Percentiles rank a stretch among this genome's conserved stretches.
Evolutionary conservation across 2,329 filamentous ascomycete genomes (phyloP).

Genomic region (Hirsutella minnesotensis): DNA sequence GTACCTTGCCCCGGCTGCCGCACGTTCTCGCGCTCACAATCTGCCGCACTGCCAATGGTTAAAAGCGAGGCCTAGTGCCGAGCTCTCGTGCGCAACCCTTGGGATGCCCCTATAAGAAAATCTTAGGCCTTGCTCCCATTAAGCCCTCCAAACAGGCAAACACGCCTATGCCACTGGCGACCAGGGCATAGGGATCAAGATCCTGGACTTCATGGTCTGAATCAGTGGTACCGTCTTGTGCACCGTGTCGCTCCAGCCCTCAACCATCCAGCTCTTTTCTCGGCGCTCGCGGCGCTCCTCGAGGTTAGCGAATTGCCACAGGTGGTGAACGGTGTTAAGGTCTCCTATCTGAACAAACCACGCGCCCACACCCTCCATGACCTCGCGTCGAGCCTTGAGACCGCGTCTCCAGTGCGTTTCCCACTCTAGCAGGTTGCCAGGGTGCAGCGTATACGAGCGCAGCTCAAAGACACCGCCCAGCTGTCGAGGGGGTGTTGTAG

Average conservation of each 20-base stretch:
- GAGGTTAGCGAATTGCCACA: constrained; percentile 97
- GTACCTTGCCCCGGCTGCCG: neutral
- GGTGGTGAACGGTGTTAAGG: constrained; percentile 91
- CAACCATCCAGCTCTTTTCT: constrained; percentile 89
- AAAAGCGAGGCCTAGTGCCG: too few species aligned
- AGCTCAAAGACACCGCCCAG: constrained; percentile 92
- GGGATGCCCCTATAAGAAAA: neutral
- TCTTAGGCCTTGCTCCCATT: neutral
- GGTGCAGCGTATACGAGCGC: constrained; percentile 90
- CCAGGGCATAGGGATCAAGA: constrained; percentile 93
- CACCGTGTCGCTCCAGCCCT: constrained; percentile 94
- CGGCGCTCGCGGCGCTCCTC: constrained; percentile 84
- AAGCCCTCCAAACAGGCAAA: constrained; percentile 2
- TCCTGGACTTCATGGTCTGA: constrained; percentile 88
- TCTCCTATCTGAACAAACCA: constrained; percentile 99
- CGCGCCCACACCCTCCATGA: constrained; percentile 96
- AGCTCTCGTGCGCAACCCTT: too few species aligned
- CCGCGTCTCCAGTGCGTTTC: constrained; percentile 96
- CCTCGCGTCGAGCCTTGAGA: constrained; percentile 78
- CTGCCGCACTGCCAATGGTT: neutral
- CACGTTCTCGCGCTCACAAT: too few species aligned
- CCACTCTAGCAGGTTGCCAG: constrained; percentile 94
- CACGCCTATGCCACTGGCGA: constrained; percentile 64
- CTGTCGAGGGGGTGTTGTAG: constrained; percentile 78
- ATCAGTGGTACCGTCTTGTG: constrained; percentile 98